Evolutionary conservation across 176 grass and related monocot species (phyloP).

Genomic region (Bolboschoenus planiculmis): DNA sequence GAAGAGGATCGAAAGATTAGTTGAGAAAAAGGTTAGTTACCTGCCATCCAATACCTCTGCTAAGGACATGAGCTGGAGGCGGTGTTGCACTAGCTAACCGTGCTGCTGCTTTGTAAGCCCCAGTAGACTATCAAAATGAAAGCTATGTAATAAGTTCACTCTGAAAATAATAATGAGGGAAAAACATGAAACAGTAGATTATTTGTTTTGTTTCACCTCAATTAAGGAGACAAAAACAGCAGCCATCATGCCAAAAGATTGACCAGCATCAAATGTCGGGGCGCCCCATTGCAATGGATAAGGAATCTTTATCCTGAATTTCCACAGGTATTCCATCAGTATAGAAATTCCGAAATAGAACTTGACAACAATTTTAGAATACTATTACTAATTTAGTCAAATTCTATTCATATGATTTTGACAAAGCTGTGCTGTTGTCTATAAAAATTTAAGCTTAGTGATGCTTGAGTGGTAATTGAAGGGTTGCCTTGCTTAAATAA

Average conservation of each 20-base stretch:
- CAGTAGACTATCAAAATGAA: conserved; percentile 56
- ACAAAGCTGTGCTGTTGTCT: background rate
- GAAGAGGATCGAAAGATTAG: conserved; percentile 4
- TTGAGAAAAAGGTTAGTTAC: conserved; percentile 22
- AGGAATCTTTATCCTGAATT: conserved; percentile 86
- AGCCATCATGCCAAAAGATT: conserved; percentile 96
- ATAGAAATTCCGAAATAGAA: background rate
- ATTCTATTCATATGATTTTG: background rate
- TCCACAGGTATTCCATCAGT: background rate
- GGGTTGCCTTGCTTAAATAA: background rate
- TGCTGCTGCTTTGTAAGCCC: conserved; percentile 80
- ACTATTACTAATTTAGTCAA: background rate
- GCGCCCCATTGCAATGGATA: conserved; percentile 96
- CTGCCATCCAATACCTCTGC: conserved; percentile 95
- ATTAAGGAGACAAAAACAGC: conserved; percentile 89
- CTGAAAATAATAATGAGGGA: background rate
- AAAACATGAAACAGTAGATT: background rate
- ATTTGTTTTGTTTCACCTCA: conserved; percentile 45
- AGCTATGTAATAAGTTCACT: background rate
- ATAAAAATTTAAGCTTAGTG: background rate
- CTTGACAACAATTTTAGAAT: background rate
- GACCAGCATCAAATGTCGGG: conserved; percentile 83
- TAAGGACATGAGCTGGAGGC: conserved; percentile 85
- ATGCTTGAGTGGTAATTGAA: background rate
- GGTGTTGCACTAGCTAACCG: conserved; percentile 88